Conservation (phyloP, 495 filamentous ascomycete genomes). For the Sphaerosporella brunnea region DNA sequence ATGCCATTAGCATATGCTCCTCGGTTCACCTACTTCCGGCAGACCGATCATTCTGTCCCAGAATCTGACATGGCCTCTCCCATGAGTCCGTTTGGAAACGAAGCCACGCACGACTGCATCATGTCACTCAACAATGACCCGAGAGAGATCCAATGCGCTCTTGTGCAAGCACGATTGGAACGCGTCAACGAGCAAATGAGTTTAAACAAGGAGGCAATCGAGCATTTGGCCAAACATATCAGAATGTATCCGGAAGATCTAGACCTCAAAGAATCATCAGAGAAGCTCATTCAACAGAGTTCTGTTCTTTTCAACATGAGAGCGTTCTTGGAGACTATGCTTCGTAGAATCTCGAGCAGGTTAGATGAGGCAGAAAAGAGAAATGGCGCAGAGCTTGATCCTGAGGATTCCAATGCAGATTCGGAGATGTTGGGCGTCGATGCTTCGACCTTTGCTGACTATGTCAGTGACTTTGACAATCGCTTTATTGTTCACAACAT, state of each 20-base stretch:
- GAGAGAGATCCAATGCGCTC: slow-evolving; percentile 65
- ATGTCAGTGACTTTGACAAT: slow-evolving; percentile 88
- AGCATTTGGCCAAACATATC: slow-evolving; percentile 14
- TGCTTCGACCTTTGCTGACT: slow-evolving; percentile 32
- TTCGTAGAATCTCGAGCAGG: slow-evolving; percentile 45
- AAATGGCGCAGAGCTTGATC: slow-evolving; percentile 28
- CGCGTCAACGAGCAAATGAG: slow-evolving; percentile 60
- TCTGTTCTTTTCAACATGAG: slow-evolving; percentile 54
- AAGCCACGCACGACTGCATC: slow-evolving; percentile 81
- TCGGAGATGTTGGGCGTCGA: slow-evolving; percentile 28
- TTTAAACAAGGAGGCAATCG: slow-evolving; percentile 38
- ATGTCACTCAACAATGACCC: slow-evolving; percentile 92
- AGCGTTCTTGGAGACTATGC: slow-evolving; percentile 56
- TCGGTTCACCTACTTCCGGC: slow-evolving; percentile 87
- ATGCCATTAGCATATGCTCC: slow-evolving; percentile 81
- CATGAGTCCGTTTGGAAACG: slow-evolving; percentile 67
- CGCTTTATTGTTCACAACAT: slow-evolving; percentile 95
- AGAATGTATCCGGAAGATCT: slow-evolving; percentile 27
- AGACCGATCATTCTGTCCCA: slow-evolving; percentile 87
- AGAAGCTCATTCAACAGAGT: slow-evolving; percentile 50
- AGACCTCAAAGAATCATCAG: slow-evolving; percentile 34
- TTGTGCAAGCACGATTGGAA: slow-evolving; percentile 63
- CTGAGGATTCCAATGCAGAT: slow-evolving; percentile 32
- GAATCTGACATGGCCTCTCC: slow-evolving; percentile 43
- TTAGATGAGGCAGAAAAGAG: slow-evolving; percentile 32